A percentile compares a stretch with the other conserved stretches of the same genome.
phyloP scores from a whole-genome alignment of 108 stramenopile genomes.

The Schizochytrium sp. region DNA sequence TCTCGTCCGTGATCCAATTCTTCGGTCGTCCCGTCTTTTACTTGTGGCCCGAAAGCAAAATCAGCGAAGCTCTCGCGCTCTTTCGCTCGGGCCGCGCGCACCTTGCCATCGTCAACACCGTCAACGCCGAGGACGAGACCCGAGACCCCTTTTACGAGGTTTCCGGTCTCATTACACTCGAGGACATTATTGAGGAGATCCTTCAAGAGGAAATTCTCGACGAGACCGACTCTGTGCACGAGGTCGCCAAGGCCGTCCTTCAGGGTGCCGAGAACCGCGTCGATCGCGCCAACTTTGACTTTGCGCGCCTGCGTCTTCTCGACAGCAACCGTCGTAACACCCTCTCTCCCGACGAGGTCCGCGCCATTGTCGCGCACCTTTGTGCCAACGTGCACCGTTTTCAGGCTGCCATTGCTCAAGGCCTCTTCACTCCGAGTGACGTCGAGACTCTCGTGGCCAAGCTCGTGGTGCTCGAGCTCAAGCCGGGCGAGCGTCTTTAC shows the following conservation, averaged over 20 bases:
- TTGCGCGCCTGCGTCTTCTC: slow-evolving; percentile 9
- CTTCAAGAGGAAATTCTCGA: slow-evolving; percentile 94
- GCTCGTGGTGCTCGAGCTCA: background rate
- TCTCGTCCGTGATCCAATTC: slow-evolving; percentile 75
- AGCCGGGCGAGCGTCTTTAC: background rate
- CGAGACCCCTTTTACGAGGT: slow-evolving; percentile 80
- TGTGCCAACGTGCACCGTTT: background rate
- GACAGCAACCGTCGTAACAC: background rate
- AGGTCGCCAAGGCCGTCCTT: background rate
- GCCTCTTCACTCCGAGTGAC: background rate
- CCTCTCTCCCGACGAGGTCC: background rate
- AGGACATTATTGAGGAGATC: slow-evolving; percentile 87
- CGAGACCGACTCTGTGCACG: slow-evolving; percentile 43
- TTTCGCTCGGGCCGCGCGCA: slow-evolving; percentile 79
- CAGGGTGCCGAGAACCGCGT: background rate
- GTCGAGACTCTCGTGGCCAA: background rate
- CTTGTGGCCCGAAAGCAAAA: slow-evolving; percentile 70
- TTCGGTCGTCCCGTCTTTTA: slow-evolving; percentile 73
- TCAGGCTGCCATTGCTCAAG: background rate
- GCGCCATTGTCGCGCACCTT: background rate
- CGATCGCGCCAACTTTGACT: background rate
- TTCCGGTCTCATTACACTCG: slow-evolving; percentile 92
- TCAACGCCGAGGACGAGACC: slow-evolving; percentile 60
- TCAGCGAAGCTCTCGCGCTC: slow-evolving; percentile 77
- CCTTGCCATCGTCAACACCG: slow-evolving; percentile 86